phyloP scores from a whole-genome alignment of 768 basidiomycete genomes.

The Suillus americanus region DNA sequence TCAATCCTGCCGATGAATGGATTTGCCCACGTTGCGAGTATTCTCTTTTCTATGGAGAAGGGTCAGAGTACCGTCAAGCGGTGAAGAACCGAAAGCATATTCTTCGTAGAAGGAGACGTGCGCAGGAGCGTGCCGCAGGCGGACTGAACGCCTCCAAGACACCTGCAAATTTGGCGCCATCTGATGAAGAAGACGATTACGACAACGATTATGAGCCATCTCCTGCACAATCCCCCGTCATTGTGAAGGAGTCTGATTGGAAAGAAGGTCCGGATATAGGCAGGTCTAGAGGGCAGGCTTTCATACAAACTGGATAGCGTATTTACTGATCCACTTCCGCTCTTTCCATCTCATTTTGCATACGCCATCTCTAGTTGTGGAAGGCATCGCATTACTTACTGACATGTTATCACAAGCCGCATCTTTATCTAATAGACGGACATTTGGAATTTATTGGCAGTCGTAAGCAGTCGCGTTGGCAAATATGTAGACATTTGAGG shows the following conservation, averaged over 20 bases:
- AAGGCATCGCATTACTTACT: slow-evolving; percentile 25
- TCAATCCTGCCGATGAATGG: slow-evolving; percentile 81
- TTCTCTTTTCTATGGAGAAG: slow-evolving; percentile 87
- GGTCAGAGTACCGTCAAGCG: slow-evolving; percentile 59
- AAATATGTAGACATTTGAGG: slow-evolving; percentile 24
- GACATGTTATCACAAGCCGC: slow-evolving; percentile 20
- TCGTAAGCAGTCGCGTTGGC: slow-evolving; percentile 17
- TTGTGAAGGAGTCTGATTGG: slow-evolving; percentile 14
- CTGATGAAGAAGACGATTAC: slow-evolving; percentile 25
- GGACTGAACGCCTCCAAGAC: slow-evolving; percentile 26
- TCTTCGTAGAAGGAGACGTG: slow-evolving; percentile 64
- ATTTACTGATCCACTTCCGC: slow-evolving; percentile 11
- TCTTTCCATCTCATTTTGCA: slow-evolving; percentile 13
- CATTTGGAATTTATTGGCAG: slow-evolving; percentile 25
- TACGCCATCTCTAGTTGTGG: slow-evolving; percentile 14
- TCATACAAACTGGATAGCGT: slow-evolving; percentile 23
- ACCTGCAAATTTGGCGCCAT: slow-evolving; percentile 14
- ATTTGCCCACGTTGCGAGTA: slow-evolving; percentile 96
- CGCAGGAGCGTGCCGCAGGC: slow-evolving; percentile 63
- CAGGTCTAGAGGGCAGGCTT: slow-evolving; percentile 17
- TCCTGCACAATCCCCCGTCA: slow-evolving; percentile 4
- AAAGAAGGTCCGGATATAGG: slow-evolving; percentile 19
- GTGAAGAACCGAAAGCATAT: slow-evolving; percentile 79
- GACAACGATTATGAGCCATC: slow-evolving; percentile 18
- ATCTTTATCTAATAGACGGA: slow-evolving; percentile 38